phyloP scores from a whole-genome alignment of 148 eudicot species.

The Talinum fruticosum region DNA sequence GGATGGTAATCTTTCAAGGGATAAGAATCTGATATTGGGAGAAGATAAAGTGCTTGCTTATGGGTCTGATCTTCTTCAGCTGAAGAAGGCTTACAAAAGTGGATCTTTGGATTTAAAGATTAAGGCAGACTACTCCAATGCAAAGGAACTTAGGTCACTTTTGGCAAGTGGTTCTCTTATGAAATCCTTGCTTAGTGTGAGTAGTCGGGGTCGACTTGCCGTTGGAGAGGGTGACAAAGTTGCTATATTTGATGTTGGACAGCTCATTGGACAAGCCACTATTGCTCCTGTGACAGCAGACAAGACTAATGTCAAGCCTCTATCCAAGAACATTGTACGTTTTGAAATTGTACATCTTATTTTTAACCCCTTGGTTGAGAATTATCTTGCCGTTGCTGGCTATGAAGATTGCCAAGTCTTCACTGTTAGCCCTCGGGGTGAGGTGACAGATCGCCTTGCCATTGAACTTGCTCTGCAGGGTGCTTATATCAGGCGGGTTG shows the following conservation, averaged over 20 bases:
- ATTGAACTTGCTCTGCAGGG: conserved; percentile 99
- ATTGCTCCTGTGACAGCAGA: conserved; percentile 95
- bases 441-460: conserved; percentile 93
- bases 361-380: conserved; percentile 87
- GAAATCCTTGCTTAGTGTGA: conserved; percentile 92
- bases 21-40: conserved; percentile 51
- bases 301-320: conserved; percentile 96
- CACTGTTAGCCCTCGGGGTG: conserved; percentile 94
- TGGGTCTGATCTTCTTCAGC: conserved; percentile 72
- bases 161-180: conserved; percentile 87
- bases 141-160: conserved; percentile 89
- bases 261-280: conserved; percentile 97
- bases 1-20: conserved; percentile 66
- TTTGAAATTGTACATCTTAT: conserved; percentile 95
- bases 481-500: conserved; percentile 89
- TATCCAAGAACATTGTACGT: conserved; percentile 89
- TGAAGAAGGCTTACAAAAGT: conserved; percentile 97
- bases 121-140: conserved; percentile 92
- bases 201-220: conserved; percentile 92
- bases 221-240: conserved; percentile 99
- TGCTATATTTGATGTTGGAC: conserved; percentile 97
- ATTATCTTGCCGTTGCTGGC: conserved; percentile 95
- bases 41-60: conserved; percentile 64
- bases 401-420: conserved; percentile 99
- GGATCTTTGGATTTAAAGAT: conserved; percentile 94